Conservation (phyloP, 306 rosid species). For the Glycine tomentella region DNA sequence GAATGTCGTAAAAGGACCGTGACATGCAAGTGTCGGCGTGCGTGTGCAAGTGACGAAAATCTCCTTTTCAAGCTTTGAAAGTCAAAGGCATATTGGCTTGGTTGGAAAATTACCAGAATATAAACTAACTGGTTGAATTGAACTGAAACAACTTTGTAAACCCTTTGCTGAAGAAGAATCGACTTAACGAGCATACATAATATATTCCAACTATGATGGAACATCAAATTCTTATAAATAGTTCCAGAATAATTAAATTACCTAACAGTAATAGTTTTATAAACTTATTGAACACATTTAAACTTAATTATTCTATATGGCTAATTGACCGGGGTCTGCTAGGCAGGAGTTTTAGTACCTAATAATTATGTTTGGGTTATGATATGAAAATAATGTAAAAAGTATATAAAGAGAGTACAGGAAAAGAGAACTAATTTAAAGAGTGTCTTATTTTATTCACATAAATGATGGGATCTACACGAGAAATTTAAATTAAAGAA, state of each 20-base stretch:
- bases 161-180: conserved; percentile 8
- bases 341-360: background rate
- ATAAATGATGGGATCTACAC: too few relatives aligned
- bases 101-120: conserved; percentile 26
- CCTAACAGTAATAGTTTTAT: background rate
- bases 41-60: background rate
- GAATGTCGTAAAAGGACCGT: conserved; percentile 16
- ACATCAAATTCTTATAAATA: conserved; percentile 20
- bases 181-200: background rate
- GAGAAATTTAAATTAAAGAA: too few relatives aligned
- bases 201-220: conserved; percentile 44
- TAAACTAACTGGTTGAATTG: conserved; percentile 25
- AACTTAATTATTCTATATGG: background rate
- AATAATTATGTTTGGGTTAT: background rate
- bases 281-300: background rate
- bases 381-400: background rate
- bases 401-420: too few relatives aligned
- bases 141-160: conserved; percentile 14
- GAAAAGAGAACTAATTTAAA: too few relatives aligned
- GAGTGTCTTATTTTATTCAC: too few relatives aligned
- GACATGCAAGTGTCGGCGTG: conserved; percentile 3
- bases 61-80: background rate
- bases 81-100: background rate
- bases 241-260: background rate
- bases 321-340: background rate